These are phyloP conservation scores for Murraya koenigii DNA, from an alignment of 345 rosid genomes.

Conservation along the genomic window DNA sequence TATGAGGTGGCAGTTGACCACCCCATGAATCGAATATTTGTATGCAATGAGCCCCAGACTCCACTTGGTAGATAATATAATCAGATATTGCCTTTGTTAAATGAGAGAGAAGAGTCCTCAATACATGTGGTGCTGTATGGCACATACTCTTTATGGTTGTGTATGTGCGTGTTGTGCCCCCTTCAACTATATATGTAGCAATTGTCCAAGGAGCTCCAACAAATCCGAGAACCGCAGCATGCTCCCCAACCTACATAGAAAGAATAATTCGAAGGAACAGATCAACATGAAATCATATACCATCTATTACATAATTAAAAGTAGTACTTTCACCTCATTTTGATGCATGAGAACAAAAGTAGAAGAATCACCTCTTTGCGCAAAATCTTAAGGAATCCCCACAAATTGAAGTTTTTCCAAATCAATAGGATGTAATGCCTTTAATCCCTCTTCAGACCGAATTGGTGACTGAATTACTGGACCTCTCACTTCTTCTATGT, in stretches of 20 bases:
- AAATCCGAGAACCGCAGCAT: slow-evolving; percentile 80
- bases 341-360: slow-evolving; percentile 11
- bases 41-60: slow-evolving; percentile 87
- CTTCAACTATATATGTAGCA: slow-evolving; percentile 90
- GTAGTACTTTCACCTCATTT: slow-evolving; percentile 9
- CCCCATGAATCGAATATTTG: slow-evolving; percentile 99
- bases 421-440: slow-evolving; percentile 75
- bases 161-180: slow-evolving; percentile 82
- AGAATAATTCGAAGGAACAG: slow-evolving; percentile 5
- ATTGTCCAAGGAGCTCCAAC: slow-evolving; percentile 98
- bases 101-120: slow-evolving; percentile 78
- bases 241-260: slow-evolving; percentile 58
- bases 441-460: slow-evolving; percentile 64
- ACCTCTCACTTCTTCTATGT: slow-evolving; percentile 86
- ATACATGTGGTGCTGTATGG: slow-evolving; percentile 68
- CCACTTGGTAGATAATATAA: slow-evolving; percentile 79
- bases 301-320: not conserved
- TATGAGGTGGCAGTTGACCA: slow-evolving; percentile 84
- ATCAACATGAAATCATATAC: not conserved
- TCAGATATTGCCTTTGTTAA: slow-evolving; percentile 73
- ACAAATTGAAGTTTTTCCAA: slow-evolving; percentile 68
- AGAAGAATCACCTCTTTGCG: slow-evolving; percentile 60
- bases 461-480: slow-evolving; percentile 81
- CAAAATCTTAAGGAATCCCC: slow-evolving; percentile 73
- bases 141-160: slow-evolving; percentile 86